Percentiles rank a stretch among this genome's conserved stretches.
Conservation (phyloP, 345 rosid genomes). For the Aquilaria sinensis region DNA sequence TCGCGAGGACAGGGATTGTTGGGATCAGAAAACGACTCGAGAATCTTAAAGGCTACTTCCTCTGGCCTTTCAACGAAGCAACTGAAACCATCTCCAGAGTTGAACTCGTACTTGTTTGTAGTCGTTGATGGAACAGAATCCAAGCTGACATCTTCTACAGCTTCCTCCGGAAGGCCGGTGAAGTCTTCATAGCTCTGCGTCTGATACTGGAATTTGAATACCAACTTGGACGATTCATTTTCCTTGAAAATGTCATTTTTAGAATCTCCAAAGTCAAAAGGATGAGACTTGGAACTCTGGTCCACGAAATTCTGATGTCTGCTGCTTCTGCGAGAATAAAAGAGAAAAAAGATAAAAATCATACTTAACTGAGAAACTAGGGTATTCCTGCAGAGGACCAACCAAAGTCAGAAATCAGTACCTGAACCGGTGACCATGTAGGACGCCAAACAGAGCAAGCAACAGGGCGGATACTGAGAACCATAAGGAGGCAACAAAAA, state of each 20-base stretch:
- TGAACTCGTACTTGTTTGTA: conserved; percentile 35
- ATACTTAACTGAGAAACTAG: not conserved
- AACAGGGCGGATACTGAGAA: conserved; percentile 38
- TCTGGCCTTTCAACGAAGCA: conserved; percentile 34
- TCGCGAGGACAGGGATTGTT: not conserved
- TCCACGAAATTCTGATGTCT: conserved; percentile 12
- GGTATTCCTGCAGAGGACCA: not conserved
- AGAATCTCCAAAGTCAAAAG: conserved; percentile 9
- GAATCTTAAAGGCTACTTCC: conserved; percentile 31
- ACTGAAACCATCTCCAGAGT: conserved; percentile 27
- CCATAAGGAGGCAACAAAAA: conserved; percentile 32
- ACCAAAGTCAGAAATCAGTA: conserved; percentile 13
- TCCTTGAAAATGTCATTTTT: conserved; percentile 13
- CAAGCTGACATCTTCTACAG: conserved; percentile 9
- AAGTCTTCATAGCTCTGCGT: conserved; percentile 44
- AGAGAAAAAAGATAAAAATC: not conserved
- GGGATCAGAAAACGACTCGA: conserved; percentile 27
- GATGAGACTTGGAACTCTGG: conserved; percentile 7
- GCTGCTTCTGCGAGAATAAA: conserved; percentile 20
- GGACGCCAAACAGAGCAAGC: conserved; percentile 28
- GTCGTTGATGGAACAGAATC: conserved; percentile 21
- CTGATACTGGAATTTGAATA: conserved; percentile 71
- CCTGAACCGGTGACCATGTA: conserved; percentile 32
- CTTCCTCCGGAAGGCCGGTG: conserved; percentile 14
- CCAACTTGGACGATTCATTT: conserved; percentile 35